These are phyloP conservation scores for Aspergillus sp. DNA, from an alignment of 2,329 filamentous ascomycete species.

Conservation along the genomic window DNA sequence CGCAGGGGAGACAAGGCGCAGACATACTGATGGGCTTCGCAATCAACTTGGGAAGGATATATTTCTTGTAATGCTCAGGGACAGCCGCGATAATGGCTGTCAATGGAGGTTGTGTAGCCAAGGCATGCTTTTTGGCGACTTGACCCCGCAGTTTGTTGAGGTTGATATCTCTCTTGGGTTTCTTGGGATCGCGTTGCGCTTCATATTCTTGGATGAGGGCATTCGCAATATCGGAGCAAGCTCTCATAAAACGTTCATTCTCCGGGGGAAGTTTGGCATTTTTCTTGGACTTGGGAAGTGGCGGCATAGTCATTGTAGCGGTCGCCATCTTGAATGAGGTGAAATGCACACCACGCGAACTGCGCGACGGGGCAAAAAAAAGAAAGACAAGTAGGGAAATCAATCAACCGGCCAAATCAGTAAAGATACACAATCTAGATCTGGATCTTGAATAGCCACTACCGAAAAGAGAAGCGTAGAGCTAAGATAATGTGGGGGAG, in stretches of 20 bases:
- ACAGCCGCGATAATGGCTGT: slow-evolving; percentile 98
- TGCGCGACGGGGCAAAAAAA: slow-evolving; percentile 10
- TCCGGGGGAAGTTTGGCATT: slow-evolving; percentile 80
- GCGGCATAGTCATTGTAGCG: slow-evolving; percentile 60
- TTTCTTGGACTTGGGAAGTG: slow-evolving; percentile 62
- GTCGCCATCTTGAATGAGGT: slow-evolving; percentile 59
- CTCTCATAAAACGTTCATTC: slow-evolving; percentile 90
- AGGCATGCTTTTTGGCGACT: slow-evolving; percentile 87
- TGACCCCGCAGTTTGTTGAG: slow-evolving; percentile 85
- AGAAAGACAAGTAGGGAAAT: not conserved
- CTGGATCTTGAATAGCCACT: too few species aligned
- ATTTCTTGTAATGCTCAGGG: slow-evolving; percentile 99
- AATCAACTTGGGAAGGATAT: slow-evolving; percentile 92
- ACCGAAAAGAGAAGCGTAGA: too few species aligned
- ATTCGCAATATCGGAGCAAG: slow-evolving; percentile 93
- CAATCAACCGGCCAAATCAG: not conserved
- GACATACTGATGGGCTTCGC: slow-evolving; percentile 87
- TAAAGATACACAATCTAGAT: too few species aligned
- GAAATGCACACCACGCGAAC: slow-evolving; percentile 15
- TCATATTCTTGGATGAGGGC: slow-evolving; percentile 94
- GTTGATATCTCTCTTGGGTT: slow-evolving; percentile 82
- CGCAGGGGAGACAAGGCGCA: not conserved
- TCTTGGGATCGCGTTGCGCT: slow-evolving; percentile 70
- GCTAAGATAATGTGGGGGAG: not conserved
- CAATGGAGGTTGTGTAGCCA: slow-evolving; percentile 83